Evolutionary conservation across 208 protist species (phyloP).

Genomic region (Lotmaria passim): DNA sequence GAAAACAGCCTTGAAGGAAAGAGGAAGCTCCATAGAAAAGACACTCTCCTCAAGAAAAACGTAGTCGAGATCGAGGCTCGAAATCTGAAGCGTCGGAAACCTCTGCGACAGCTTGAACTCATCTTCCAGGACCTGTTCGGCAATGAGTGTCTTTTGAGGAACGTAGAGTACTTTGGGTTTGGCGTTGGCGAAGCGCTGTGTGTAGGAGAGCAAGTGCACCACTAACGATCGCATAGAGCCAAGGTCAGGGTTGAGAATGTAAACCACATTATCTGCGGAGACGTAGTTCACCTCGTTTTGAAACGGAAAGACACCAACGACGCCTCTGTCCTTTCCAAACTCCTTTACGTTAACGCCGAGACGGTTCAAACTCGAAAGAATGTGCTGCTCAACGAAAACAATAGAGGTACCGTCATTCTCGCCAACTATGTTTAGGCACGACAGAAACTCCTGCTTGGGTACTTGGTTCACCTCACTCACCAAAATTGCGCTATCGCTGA

Average conservation of each 20-base stretch:
- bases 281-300: slow-evolving; percentile 49
- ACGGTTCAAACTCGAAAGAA: slow-evolving; percentile 37
- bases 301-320: slow-evolving; percentile 50
- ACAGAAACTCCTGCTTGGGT: slow-evolving; percentile 40
- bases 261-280: slow-evolving; percentile 47
- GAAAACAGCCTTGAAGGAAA: slow-evolving; percentile 74
- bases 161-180: slow-evolving; percentile 62
- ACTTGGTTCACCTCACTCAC: slow-evolving; percentile 29
- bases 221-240: slow-evolving; percentile 51
- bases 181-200: slow-evolving; percentile 55
- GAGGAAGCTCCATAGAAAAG: slow-evolving; percentile 74
- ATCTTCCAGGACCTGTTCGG: slow-evolving; percentile 72
- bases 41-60: slow-evolving; percentile 74
- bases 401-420: slow-evolving; percentile 36
- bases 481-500: slow-evolving; percentile 1
- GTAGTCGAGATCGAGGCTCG: slow-evolving; percentile 83
- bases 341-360: slow-evolving; percentile 26
- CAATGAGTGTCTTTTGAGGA: slow-evolving; percentile 76
- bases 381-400: slow-evolving; percentile 48
- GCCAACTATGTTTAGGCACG: slow-evolving; percentile 12
- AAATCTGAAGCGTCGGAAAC: slow-evolving; percentile 59
- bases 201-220: slow-evolving; percentile 59
- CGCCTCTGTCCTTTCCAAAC: slow-evolving; percentile 34
- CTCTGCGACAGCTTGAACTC: slow-evolving; percentile 69
- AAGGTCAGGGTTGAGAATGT: slow-evolving; percentile 51